These are phyloP conservation scores for Parietaria judaica DNA, from an alignment of 306 rosid species.

Conservation along the genomic window DNA sequence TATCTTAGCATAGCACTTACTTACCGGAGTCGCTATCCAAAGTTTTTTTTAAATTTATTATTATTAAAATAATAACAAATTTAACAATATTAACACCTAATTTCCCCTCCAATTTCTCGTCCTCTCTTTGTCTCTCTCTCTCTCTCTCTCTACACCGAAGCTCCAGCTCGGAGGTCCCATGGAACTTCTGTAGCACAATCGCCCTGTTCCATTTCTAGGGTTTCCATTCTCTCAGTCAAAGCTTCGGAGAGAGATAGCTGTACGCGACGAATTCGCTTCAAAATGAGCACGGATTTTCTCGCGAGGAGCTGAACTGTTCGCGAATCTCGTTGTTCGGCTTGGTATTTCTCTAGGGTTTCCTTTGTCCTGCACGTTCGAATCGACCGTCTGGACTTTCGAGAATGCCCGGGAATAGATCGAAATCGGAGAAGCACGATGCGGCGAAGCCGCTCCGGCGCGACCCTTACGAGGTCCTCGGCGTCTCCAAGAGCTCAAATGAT, in stretches of 20 bases:
- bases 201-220: slow-evolving; percentile 20
- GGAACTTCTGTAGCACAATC: slow-evolving; percentile 30
- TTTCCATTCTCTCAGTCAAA: slow-evolving; percentile 13
- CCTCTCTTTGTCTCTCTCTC: slow-evolving; percentile 22
- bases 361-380: not conserved
- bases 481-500: slow-evolving; percentile 71
- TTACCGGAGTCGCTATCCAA: slow-evolving; percentile 28
- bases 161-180: slow-evolving; percentile 39
- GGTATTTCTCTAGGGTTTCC: slow-evolving; percentile 45
- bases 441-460: slow-evolving; percentile 75
- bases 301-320: slow-evolving; percentile 17
- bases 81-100: slow-evolving; percentile 24
- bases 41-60: not conserved
- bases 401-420: slow-evolving; percentile 76
- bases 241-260: not conserved
- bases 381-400: slow-evolving; percentile 8
- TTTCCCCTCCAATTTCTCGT: slow-evolving; percentile 35
- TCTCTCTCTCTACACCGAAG: slow-evolving; percentile 19
- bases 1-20: not conserved
- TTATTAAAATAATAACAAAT: slow-evolving; percentile 6
- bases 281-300: slow-evolving; percentile 11
- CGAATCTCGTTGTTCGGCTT: not conserved
- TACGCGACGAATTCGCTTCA: slow-evolving; percentile 1
- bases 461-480: slow-evolving; percentile 94
- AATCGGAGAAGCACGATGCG: slow-evolving; percentile 67